Conservation (phyloP, 768 basidiomycete genomes). For the Boletus huronensis region DNA sequence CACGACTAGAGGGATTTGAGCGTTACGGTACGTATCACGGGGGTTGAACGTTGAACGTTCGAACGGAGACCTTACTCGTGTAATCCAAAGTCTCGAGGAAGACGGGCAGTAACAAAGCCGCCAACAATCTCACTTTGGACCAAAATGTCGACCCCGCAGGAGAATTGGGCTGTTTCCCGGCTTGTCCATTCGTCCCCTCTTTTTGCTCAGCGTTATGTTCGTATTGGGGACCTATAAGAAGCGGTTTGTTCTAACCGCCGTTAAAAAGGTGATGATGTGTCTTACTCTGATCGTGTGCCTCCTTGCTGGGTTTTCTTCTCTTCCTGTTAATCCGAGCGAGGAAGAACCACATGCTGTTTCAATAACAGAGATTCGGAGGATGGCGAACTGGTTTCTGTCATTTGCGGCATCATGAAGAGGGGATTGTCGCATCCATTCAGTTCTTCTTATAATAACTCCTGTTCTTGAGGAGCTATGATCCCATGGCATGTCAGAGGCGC, state of each 20-base stretch:
- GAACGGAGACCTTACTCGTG: not conserved
- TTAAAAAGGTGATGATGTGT: not conserved
- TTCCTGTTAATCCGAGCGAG: constrained; percentile 7
- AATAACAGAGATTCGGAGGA: not conserved
- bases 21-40: too few relatives aligned
- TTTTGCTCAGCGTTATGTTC: not conserved
- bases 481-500: not conserved
- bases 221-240: not conserved
- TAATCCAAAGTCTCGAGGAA: not conserved
- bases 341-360: constrained; percentile 6
- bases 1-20: not conserved
- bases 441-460: not conserved
- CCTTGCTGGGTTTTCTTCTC: not conserved
- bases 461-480: not conserved
- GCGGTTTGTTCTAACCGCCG: too few relatives aligned
- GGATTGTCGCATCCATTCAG: not conserved
- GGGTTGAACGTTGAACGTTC: too few relatives aligned
- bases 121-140: not conserved
- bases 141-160: not conserved
- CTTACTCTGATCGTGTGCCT: not conserved
- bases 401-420: not conserved
- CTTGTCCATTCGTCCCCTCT: not conserved
- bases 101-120: not conserved
- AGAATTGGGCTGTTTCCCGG: too few relatives aligned
- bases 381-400: not conserved